Base-by-base conservation (phyloP, 306 rosid species). In the Castanopsis chinensis region DNA sequence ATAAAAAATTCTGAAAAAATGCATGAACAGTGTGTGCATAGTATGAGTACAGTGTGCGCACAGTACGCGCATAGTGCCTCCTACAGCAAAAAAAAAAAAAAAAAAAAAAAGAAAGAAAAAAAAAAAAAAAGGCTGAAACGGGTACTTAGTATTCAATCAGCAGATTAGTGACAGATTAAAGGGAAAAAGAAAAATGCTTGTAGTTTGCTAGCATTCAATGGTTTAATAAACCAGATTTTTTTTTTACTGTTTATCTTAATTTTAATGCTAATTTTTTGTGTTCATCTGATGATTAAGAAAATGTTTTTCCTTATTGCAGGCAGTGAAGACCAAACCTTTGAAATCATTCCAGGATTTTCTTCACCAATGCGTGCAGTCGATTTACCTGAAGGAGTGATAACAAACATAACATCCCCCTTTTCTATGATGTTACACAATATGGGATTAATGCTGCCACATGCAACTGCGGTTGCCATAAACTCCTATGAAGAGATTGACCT, bases 381-480 rank as follows among this genome's bases (percentile, higher is more conserved):
- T 35, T 83, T 94, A 73, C 95, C 95, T 0, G 91, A 75, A 64
- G 97, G 86, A 74, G 17, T 89, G 15, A 0, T 17, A 1, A 83
- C 25, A 18, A 21, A 75, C 20, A 3, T 60, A 11, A 82, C 88
- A 0, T 73, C 83, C 4, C 91, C 89, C 17, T 76, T 94, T 19
- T 32, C 88, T 43, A n/a, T 3, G 0, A 60, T 92, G 91, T 13
- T 86, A 28, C 61, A 88, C 75, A 86, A 87, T 75, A 87, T 92
- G 97, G 97, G 93, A 51, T 74, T 15, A 6, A 74, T 7, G 14
- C 82, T 94, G 23, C 89, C 93, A 2, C 67, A 61, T 15, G 97
- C 97, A 52, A 82, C 85, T 0, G 87, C 90, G 2, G 88, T 94
- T 41, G 82, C 83, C 55, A 78, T 92, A 20, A 94, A 94, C 86